Evolutionary conservation across 2,329 filamentous ascomycete species (phyloP).

Genomic region (Aureobasidium zeae): DNA sequence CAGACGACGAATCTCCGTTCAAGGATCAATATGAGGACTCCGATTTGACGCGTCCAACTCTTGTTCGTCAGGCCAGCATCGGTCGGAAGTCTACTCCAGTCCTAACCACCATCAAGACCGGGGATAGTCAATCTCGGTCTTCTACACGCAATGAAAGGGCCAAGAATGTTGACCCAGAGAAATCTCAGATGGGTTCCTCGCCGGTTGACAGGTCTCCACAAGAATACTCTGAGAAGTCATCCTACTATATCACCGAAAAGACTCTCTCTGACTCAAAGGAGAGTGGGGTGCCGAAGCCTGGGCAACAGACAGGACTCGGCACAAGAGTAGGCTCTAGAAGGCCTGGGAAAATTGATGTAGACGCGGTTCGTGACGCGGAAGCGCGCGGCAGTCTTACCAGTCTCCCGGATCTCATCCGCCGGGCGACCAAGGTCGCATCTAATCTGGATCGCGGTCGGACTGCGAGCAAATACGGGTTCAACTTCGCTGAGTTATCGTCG

Average conservation of each 20-base stretch:
- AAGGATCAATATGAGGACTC: conserved; percentile 9
- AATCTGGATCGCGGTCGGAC: conserved; percentile 77
- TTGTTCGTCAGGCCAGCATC: conserved; percentile 41
- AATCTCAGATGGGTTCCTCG: neutral
- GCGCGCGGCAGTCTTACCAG: conserved; percentile 84
- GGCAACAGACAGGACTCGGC: conserved; percentile 28
- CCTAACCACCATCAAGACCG: conserved; percentile 39
- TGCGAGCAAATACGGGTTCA: conserved; percentile 48
- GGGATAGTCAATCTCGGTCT: conserved; percentile 16
- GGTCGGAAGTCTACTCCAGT: conserved; percentile 40
- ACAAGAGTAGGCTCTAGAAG: conserved; percentile 35
- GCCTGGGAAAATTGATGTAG: conserved; percentile 71
- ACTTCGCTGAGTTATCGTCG: conserved; percentile 27
- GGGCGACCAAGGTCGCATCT: conserved; percentile 76
- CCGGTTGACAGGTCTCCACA: conserved; percentile 1
- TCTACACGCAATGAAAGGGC: neutral
- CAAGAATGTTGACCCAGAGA: neutral
- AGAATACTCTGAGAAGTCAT: neutral
- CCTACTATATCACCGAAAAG: neutral
- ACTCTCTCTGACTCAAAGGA: neutral
- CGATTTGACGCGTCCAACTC: conserved; percentile 25
- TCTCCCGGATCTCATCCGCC: conserved; percentile 77
- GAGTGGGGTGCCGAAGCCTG: conserved; percentile 6
- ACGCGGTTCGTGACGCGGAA: conserved; percentile 72
- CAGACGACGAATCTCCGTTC: conserved; percentile 14